Evolutionary conservation across 2,329 filamentous ascomycete species (phyloP).

Genomic region (Colletotrichum cordylinicola): DNA sequence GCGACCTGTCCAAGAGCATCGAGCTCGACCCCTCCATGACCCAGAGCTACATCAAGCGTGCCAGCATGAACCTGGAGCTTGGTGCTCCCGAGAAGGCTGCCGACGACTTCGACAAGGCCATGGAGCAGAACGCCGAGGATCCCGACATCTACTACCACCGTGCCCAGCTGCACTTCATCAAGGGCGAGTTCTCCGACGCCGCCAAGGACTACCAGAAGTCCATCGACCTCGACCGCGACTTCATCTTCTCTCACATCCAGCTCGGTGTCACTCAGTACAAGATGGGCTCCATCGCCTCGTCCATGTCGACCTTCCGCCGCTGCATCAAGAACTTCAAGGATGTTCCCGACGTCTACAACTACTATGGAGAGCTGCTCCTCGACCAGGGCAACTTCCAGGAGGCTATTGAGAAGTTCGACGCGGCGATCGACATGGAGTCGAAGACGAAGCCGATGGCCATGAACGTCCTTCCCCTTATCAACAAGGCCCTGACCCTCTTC

Average conservation of each 20-base stretch:
- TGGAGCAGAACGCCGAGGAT: slow-evolving; percentile 84
- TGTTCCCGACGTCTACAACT: slow-evolving; percentile 98
- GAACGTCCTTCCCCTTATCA: slow-evolving; percentile 97
- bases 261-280: slow-evolving; percentile 99
- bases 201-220: slow-evolving; percentile 99
- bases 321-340: slow-evolving; percentile 99
- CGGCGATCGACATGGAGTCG: slow-evolving; percentile 98
- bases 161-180: slow-evolving; percentile 97
- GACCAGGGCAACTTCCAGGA: slow-evolving; percentile 96
- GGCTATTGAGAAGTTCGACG: slow-evolving; percentile 97
- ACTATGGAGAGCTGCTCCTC: slow-evolving; percentile 95
- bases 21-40: slow-evolving; percentile 87
- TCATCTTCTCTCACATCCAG: slow-evolving; percentile 99
- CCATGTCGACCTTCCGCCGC: slow-evolving; percentile 96
- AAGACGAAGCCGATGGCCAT: slow-evolving; percentile 91
- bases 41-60: slow-evolving; percentile 98
- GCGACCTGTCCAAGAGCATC: slow-evolving; percentile 90
- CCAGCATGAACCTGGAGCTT: slow-evolving; percentile 95
- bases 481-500: slow-evolving; percentile 96
- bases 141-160: slow-evolving; percentile 99
- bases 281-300: slow-evolving; percentile 97
- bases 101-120: slow-evolving; percentile 84
- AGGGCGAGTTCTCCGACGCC: slow-evolving; percentile 89
- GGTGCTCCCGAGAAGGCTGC: slow-evolving; percentile 87
- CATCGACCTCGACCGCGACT: slow-evolving; percentile 92